Percentiles rank a stretch among this genome's conserved stretches.
phyloP scores from a whole-genome alignment of 2,329 filamentous ascomycete species.

The Chalaropsis thielavioides region DNA sequence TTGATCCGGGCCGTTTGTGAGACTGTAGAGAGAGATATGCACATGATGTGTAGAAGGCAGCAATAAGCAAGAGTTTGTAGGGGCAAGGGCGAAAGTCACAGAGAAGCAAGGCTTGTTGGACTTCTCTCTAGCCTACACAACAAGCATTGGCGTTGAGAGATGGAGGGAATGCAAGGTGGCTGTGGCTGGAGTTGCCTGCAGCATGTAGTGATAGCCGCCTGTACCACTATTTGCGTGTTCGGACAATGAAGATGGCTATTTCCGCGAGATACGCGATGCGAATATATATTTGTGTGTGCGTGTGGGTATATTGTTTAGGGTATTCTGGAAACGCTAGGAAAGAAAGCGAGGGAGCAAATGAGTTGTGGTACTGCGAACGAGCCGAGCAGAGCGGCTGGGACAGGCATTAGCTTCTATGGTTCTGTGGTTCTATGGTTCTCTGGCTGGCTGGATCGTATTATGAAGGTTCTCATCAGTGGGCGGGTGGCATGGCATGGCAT shows the following conservation, averaged over 20 bases:
- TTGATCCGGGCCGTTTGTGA: not conserved
- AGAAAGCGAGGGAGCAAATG: not conserved
- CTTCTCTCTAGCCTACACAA: too few relatives aligned
- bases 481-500: not conserved
- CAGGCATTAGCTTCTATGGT: too few relatives aligned
- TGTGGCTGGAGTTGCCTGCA: not conserved
- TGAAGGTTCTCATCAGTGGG: not conserved
- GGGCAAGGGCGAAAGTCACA: too few relatives aligned
- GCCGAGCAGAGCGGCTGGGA: too few relatives aligned
- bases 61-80: too few relatives aligned
- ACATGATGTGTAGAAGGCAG: too few relatives aligned
- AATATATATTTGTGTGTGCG: not conserved
- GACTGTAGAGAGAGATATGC: not conserved
- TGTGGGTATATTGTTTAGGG: too few relatives aligned
- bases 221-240: not conserved
- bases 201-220: not conserved
- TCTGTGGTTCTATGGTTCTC: too few relatives aligned
- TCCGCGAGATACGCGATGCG: not conserved
- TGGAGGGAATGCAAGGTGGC: not conserved
- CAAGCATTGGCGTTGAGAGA: not conserved
- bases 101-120: too few relatives aligned
- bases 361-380: too few relatives aligned
- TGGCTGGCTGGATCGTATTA: too few relatives aligned
- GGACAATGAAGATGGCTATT: not conserved
- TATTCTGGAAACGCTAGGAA: too few relatives aligned